Conservation (phyloP, 768 basidiomycete genomes). For the Mycena polygramma region DNA sequence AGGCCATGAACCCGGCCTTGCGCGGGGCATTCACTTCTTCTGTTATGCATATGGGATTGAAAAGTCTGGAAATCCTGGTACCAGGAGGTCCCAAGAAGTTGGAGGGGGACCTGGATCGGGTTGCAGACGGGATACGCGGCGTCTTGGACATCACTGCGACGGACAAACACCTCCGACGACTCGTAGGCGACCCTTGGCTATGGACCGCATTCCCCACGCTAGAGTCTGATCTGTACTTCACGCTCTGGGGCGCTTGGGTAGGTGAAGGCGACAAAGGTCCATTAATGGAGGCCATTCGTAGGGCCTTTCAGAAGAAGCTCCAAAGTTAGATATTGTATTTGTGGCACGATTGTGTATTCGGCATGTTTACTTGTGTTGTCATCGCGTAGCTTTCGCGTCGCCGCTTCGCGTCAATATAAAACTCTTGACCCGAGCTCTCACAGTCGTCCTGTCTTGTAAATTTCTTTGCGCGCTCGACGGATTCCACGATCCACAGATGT, state of each 20-base stretch:
- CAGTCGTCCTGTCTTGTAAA: no score
- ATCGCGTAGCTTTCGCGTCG: no score
- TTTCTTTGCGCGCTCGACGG: no score
- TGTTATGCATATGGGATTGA: slow-evolving; percentile 33
- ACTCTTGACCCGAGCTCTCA: no score
- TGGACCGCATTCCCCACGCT: not conserved
- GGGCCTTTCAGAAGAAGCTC: not conserved
- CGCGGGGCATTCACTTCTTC: not conserved
- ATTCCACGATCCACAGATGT: no score
- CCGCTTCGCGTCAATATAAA: no score
- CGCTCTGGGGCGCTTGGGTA: slow-evolving; percentile 23
- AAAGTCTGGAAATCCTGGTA: slow-evolving; percentile 23
- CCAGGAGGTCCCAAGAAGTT: slow-evolving; percentile 22
- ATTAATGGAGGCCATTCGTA: slow-evolving; percentile 30
- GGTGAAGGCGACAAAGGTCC: not conserved
- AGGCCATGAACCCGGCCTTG: not conserved
- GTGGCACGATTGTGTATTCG: no score
- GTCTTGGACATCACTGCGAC: not conserved
- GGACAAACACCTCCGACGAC: not conserved
- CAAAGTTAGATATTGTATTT: no score
- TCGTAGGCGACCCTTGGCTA: slow-evolving; percentile 30
- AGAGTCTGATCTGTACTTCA: slow-evolving; percentile 1
- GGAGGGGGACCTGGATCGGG: slow-evolving; percentile 22
- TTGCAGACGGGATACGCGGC: slow-evolving; percentile 1
- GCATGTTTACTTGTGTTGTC: no score